Base-by-base conservation (phyloP, 306 rosid genomes). In the Cicer arietinum region DNA sequence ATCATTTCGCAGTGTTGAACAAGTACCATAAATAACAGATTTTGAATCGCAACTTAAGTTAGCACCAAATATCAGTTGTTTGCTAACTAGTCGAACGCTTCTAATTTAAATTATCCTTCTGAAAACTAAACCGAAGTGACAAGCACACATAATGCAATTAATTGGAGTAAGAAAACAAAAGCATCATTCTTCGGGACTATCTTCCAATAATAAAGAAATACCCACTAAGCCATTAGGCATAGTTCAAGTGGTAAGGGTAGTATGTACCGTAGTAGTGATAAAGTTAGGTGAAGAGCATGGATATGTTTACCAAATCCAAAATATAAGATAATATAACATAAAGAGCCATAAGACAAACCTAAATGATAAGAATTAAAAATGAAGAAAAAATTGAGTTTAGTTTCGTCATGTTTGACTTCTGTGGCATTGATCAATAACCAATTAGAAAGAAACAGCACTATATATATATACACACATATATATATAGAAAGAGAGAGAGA, bases 361-460 rank as follows among this genome's bases (percentile, higher is more conserved):
- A 42, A 25, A 43, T 42, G 59, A 13, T 13, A 46, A 13, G 64
- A 39, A 41, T 47, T 51, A 51, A 61, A 59, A 12, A 59, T 6
- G 30, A 47, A 59, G 8, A 39, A 64, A 12, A 7, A 35, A 7
- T 7, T 9, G n/a, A 48, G 50, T 18, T 20, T 10, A 40, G 40
- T 52, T 64, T 71, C 45, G 64, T 64, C 39, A 25, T 42, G 39
- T 74, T 54, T 69, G 11, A 25, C 18, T 30, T 59, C 12, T 59
- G 65, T 45, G 67, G 50, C 37, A 39, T 53, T 39, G 64, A 54
- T 20, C 48, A 46, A 71, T 22, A 74, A 67, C 35, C 42, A 59
- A 72, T 14, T 12, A 66, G 57, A 78, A 77, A 69, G 76, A 47
- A 73, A 62, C 50, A 47, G 43, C 45, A 69, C 51, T 53, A 7